A percentile compares a stretch with the other conserved stretches of the same genome.
Evolutionary conservation across 495 filamentous ascomycete genomes (phyloP).

Genomic region (Niebla homalea): DNA sequence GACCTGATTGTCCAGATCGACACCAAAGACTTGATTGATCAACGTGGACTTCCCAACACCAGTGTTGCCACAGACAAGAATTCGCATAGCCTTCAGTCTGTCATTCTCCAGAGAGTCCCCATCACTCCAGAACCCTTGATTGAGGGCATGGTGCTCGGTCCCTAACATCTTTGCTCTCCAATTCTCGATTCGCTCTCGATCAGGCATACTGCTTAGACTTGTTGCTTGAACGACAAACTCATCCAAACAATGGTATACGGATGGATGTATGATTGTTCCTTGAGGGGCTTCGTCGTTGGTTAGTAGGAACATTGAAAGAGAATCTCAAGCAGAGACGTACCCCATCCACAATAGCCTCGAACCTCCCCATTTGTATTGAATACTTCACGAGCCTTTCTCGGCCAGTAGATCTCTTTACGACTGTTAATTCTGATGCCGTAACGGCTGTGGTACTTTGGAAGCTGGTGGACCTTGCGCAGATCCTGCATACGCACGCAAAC

Average conservation of each 20-base stretch:
- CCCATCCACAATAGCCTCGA: constrained; percentile 13
- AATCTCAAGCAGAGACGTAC: not conserved
- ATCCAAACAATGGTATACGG: constrained; percentile 22
- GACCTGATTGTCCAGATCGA: constrained; percentile 5
- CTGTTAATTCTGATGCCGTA: not conserved
- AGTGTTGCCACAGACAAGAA: constrained; percentile 24
- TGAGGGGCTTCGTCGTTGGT: constrained; percentile 11
- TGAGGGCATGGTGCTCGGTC: not conserved
- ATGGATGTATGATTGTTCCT: constrained; percentile 24
- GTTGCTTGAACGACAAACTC: constrained; percentile 10
- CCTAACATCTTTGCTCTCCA: not conserved
- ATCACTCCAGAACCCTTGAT: constrained; percentile 10
- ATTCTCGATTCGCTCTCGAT: not conserved
- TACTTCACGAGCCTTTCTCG: not conserved
- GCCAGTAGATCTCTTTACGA: not conserved
- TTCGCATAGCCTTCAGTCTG: constrained; percentile 18
- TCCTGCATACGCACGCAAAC: constrained; percentile 18
- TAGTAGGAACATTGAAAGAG: not conserved
- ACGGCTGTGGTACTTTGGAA: constrained; percentile 3
- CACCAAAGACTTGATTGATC: constrained; percentile 25
- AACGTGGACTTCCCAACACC: constrained; percentile 26
- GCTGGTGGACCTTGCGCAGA: constrained; percentile 10
- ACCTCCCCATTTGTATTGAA: constrained; percentile 11
- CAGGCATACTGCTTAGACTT: not conserved
- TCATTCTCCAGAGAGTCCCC: constrained; percentile 9